phyloP scores from a whole-genome alignment of 2,329 filamentous ascomycete species.

The Ophiostoma ulmi region DNA sequence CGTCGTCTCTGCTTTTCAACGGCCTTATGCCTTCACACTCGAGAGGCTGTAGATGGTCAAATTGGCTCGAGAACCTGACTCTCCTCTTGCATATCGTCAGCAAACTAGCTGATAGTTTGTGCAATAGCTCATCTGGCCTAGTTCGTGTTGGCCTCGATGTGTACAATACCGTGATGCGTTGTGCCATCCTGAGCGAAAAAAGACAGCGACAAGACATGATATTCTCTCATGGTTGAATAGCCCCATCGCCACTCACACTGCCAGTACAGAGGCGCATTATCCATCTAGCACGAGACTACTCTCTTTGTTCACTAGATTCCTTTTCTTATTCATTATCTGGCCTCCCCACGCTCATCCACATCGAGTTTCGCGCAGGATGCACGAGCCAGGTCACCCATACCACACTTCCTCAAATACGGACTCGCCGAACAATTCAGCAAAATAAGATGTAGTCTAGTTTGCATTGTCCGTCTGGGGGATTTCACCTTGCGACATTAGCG shows the following conservation, averaged over 20 bases:
- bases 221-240: not conserved
- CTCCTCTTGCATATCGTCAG: not conserved
- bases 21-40: no score
- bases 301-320: not conserved
- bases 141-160: not conserved
- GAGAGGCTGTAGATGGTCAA: no score
- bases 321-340: not conserved
- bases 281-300: not conserved
- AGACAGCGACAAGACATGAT: not conserved
- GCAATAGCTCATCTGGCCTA: conserved; percentile 1
- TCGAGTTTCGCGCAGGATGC: conserved; percentile 8
- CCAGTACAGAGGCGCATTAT: not conserved
- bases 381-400: not conserved
- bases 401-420: not conserved
- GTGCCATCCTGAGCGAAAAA: not conserved
- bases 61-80: no score
- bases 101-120: not conserved
- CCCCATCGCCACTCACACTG: not conserved
- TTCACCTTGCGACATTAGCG: not conserved
- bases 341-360: conserved; percentile 1
- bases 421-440: not conserved
- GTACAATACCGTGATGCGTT: not conserved
- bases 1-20: no score
- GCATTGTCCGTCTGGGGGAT: not conserved
- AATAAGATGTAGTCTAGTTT: not conserved